Base-by-base conservation (phyloP, 139 green algal genomes). In the Chlamydomonas schloesseri region DNA sequence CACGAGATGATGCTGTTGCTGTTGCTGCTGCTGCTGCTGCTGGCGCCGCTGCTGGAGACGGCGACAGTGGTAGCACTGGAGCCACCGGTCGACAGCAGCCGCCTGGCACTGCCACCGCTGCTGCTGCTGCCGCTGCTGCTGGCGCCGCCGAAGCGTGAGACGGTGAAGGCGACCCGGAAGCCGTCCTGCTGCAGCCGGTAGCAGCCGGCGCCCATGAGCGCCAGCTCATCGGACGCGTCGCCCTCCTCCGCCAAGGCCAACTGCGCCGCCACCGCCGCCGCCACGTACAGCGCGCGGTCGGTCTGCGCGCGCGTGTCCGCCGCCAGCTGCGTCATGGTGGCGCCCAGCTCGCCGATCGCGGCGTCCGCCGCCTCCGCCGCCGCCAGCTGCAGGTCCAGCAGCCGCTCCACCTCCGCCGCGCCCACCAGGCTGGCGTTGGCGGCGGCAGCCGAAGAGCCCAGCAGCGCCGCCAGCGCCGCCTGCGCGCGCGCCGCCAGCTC, bases 171-270 rank as follows among this genome's bases (percentile, higher is more conserved):
- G n/a, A n/a, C 42, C 1, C n/a, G 29, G 64, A 84, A 84, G 29
- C 78, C 78, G 9, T 28, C 64, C 64, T 73, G 47, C 15, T 72
- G 10, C 29, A 84, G 64, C 2, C 78, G 78, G 46, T 84, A 84
- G 65, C 78, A 84, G 29, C 69, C 78, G 15, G 78, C 5, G 31
- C 69, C 64, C 42, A 50, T 50, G 42, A 50, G 42, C 29, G 50
- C 68, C 14, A 53, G 28, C 60, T 64, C 20, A 23, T 84, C 78
- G 29, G 42, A 2, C 28, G 33, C 46, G 2, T 75, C 42, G 28
- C 37, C 68, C 42, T 50, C 42, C 42, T 50, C 42, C 42, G 42
- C 8, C 42, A 8, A 5, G 6, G 42, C 42, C 42, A 50, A 8
- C 42, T 50, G 42, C 14, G 28, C 17, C n/a, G 62, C 78, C 37